Percentiles rank a stretch among this genome's conserved stretches.
Conservation (phyloP, 805 yeast genomes). For the Candida sphagnicola region DNA sequence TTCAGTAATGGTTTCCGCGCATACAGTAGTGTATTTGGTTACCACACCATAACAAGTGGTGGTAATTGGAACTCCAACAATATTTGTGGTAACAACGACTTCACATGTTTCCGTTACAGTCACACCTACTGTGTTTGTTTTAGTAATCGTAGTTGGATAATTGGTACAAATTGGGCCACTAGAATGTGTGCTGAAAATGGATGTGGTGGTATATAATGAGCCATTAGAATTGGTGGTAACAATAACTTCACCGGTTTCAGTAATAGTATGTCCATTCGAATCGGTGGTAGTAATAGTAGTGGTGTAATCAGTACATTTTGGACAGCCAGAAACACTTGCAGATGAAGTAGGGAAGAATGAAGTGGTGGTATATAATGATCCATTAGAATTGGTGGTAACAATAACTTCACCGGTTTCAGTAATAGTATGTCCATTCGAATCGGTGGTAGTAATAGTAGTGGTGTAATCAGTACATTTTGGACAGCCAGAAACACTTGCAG, state of each 20-base stretch:
- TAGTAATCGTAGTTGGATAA: constrained; percentile 13
- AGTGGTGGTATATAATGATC: constrained; percentile 8
- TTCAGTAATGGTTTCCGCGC: neutral
- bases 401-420: constrained; percentile 12
- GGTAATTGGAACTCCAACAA: constrained; percentile 8
- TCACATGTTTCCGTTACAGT: constrained; percentile 14
- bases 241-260: constrained; percentile 11
- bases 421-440: constrained; percentile 4
- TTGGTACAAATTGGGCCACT: constrained; percentile 6
- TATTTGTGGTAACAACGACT: constrained; percentile 12
- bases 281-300: constrained; percentile 13
- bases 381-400: constrained; percentile 10
- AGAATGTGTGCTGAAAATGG: constrained; percentile 6
- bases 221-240: constrained; percentile 15
- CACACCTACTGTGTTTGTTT: constrained; percentile 11
- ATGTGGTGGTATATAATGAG: constrained; percentile 10
- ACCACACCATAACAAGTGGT: neutral
- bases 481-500: too few relatives aligned
- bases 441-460: constrained; percentile 9
- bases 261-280: constrained; percentile 5
- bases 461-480: constrained; percentile 10
- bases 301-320: constrained; percentile 9
- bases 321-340: constrained; percentile 6
- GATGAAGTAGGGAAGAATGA: constrained; percentile 5
- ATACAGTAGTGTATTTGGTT: neutral